Conservation (phyloP, 2,329 filamentous ascomycete genomes). For the Fusarium sp. region DNA sequence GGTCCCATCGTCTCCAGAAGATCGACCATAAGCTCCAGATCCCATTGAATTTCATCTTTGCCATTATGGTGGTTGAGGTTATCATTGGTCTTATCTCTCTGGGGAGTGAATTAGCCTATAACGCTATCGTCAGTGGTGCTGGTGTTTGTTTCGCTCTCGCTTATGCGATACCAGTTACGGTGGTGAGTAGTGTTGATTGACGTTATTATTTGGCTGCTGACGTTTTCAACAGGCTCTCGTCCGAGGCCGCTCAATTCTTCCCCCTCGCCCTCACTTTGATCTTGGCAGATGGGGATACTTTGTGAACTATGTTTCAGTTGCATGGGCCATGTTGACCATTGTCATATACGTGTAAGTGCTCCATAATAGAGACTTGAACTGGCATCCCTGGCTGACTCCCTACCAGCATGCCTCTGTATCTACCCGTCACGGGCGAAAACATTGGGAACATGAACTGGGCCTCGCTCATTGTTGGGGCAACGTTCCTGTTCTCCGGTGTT, state of each 20-base stretch:
- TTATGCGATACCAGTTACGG: neutral
- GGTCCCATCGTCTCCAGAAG: neutral
- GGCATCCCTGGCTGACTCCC: neutral
- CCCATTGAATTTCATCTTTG: constrained; percentile 2
- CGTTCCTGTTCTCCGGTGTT: neutral
- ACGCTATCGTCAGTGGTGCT: constrained; percentile 14
- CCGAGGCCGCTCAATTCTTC: constrained; percentile 1
- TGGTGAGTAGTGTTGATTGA: neutral
- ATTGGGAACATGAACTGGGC: constrained; percentile 26
- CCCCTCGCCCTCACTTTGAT: constrained; percentile 2
- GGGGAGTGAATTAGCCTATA: constrained; percentile 7
- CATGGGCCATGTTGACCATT: constrained; percentile 1
- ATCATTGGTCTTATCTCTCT: constrained; percentile 10
- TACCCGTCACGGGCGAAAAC: constrained; percentile 3
- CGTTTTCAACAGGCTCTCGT: neutral
- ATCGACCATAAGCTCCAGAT: neutral
- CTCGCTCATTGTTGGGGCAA: neutral
- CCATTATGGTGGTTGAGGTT: neutral
- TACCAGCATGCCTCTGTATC: constrained; percentile 4
- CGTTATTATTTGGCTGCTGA: rapidly evolving
- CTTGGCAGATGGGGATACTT: constrained; percentile 13
- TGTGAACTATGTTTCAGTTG: constrained; percentile 1
- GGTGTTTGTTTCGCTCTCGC: constrained; percentile 1
- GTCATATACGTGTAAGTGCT: neutral
- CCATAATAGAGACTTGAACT: neutral